Evolutionary conservation across 208 protist genomes (phyloP).

Genomic region (Blastocrithidia nonstop): DNA sequence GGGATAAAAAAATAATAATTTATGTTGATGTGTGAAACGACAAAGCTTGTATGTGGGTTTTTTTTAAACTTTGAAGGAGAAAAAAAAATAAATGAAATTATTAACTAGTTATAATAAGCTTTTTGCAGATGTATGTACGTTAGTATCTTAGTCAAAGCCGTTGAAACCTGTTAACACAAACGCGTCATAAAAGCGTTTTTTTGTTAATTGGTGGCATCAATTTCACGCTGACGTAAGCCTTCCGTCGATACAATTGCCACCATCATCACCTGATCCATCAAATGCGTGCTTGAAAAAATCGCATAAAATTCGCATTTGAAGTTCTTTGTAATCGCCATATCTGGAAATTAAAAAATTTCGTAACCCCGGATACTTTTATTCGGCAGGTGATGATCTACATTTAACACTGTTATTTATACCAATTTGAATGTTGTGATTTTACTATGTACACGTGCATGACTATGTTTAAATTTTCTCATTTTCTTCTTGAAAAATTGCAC

Average conservation of each 20-base stretch:
- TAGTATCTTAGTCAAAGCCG: constrained; percentile 87
- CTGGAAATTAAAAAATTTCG: constrained; percentile 53
- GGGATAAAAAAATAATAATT: not conserved
- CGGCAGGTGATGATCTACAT: constrained; percentile 5
- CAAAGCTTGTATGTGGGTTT: too few relatives aligned
- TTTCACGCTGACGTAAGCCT: constrained; percentile 96
- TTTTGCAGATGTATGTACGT: not conserved
- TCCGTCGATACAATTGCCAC: constrained; percentile 94
- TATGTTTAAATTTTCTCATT: constrained; percentile 1
- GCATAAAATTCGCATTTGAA: constrained; percentile 69
- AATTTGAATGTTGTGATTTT: not conserved
- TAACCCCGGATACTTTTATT: constrained; percentile 49
- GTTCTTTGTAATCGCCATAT: constrained; percentile 53
- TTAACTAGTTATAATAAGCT: too few relatives aligned
- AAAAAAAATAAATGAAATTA: too few relatives aligned
- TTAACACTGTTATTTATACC: constrained; percentile 2
- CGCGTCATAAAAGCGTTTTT: constrained; percentile 93
- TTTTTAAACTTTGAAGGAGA: constrained; percentile 1
- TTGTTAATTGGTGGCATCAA: constrained; percentile 91
- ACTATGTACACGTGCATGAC: too few relatives aligned
- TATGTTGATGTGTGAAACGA: not conserved
- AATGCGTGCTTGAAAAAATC: constrained; percentile 95
- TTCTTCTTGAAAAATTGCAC: constrained; percentile 41
- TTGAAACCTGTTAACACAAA: constrained; percentile 92
- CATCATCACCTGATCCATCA: constrained; percentile 85